Conservation (phyloP, 2,329 filamentous ascomycete genomes). For the Kalmusia sp. region DNA sequence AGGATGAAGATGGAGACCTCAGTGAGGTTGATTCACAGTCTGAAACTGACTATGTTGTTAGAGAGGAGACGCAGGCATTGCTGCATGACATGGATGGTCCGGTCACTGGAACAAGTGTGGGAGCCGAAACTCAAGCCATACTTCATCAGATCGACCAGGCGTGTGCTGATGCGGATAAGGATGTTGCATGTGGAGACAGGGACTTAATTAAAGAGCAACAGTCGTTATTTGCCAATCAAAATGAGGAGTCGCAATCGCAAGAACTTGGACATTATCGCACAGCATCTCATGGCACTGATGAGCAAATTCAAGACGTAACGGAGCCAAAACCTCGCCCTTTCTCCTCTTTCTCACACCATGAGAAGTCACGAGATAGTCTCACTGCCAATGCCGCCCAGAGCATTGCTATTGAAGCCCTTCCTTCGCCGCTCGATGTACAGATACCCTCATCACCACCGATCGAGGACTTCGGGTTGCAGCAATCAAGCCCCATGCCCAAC, state of each 20-base stretch:
- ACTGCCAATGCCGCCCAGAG: background rate
- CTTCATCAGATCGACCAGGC: slow-evolving; percentile 33
- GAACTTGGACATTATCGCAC: slow-evolving; percentile 26
- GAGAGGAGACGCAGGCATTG: slow-evolving; percentile 11
- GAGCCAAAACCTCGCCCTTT: background rate
- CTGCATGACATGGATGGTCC: background rate
- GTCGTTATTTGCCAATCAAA: background rate
- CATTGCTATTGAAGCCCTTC: background rate
- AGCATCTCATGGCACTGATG: slow-evolving; percentile 10
- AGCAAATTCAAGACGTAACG: slow-evolving; percentile 4
- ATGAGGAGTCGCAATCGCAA: slow-evolving; percentile 19
- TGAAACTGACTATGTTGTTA: slow-evolving; percentile 4
- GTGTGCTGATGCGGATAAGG: slow-evolving; percentile 23
- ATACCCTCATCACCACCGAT: slow-evolving; percentile 9
- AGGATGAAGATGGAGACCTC: slow-evolving; percentile 38
- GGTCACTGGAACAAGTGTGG: slow-evolving; percentile 14
- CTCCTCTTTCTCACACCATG: background rate
- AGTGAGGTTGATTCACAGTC: slow-evolving; percentile 23
- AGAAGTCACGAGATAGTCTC: background rate
- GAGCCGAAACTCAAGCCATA: slow-evolving; percentile 35
- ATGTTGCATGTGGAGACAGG: background rate
- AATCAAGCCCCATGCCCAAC: slow-evolving; percentile 34
- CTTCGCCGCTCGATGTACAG: slow-evolving; percentile 7
- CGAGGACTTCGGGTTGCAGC: slow-evolving; percentile 20
- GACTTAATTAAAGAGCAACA: slow-evolving; percentile 18